Base-by-base conservation (phyloP, 768 basidiomycete genomes). In the Termitomyces sp. region DNA sequence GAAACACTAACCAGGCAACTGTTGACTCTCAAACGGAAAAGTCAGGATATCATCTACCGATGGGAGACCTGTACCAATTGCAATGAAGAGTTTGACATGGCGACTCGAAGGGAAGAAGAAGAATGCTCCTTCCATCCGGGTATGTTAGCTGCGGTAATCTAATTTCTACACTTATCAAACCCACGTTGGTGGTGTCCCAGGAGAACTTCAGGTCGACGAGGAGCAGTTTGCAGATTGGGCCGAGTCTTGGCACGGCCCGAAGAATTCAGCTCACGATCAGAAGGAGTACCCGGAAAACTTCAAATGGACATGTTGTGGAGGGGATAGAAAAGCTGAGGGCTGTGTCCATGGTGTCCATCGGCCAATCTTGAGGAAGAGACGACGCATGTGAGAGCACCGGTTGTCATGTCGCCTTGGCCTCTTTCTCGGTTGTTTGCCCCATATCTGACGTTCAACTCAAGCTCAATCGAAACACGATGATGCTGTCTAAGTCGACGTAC, bases 61-160 rank as follows among this genome's bases (percentile, higher is more conserved):
- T 82, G 79, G 78, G 76, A 78, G 52, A 69, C 64, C 5, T 83
- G 83, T 63, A 68, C 58, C 6, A 78, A 79, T 59, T 84, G 83
- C 61, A 68, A 73, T 20, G 74, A 76, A 54, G 78, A 81, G 52
- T 82, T 74, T 60, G 81, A 83, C 60, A 68, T 72, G 45, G 72
- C 73, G 13, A 67, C 64, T 6, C 61, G 67, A 45, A 69, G 76
- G 47, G 73, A 67, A 20, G 70, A 75, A 4, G 72, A 69, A 3
- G 79, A 80, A 58, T 85, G 83, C 59, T 48, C 60, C 18, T 82
- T 80, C 62, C 83, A 85, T 71, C 76, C 79, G 45, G 82, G 83
- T 82, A 55, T 53, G 76, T 60, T n/a, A 49, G 11, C 27, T 31
- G 54, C 54, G 22, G 7, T 4, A 31, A 13, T 34, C 7, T 22